Conservation (phyloP, 148 eudicot species). For the Hydrangea macrophylla region DNA sequence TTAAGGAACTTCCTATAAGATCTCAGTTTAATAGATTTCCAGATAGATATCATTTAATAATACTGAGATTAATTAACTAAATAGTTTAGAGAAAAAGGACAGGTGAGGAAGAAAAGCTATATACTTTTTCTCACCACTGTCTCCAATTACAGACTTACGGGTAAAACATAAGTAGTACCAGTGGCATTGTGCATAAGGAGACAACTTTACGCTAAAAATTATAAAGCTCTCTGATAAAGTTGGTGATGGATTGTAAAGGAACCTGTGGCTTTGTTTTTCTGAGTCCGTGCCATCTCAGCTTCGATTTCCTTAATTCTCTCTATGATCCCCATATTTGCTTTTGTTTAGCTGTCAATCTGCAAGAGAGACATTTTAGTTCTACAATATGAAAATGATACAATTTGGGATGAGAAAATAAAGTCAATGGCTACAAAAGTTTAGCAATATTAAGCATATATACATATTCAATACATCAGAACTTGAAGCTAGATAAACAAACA, state of each 20-base stretch:
- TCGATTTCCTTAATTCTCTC: constrained; percentile 97
- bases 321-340: constrained; percentile 78
- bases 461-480: neutral
- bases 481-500: neutral
- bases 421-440: neutral
- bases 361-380: constrained; percentile 10
- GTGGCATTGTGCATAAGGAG: constrained; percentile 1
- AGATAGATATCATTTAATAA: neutral
- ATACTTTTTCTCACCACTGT: neutral
- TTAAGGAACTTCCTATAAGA: too few species aligned
- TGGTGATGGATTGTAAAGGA: neutral
- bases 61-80: neutral
- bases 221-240: neutral
- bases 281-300: constrained; percentile 99
- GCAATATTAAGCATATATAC: neutral
- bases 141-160: neutral
- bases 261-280: constrained; percentile 99
- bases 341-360: constrained; percentile 22
- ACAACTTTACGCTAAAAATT: neutral
- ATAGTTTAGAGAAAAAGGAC: neutral
- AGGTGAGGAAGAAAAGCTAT: neutral
- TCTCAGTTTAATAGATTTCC: neutral
- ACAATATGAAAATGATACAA: neutral
- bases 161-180: neutral
- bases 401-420: neutral